phyloP scores from a whole-genome alignment of 2,329 filamentous ascomycete species.

The Exophiala mesophila region DNA sequence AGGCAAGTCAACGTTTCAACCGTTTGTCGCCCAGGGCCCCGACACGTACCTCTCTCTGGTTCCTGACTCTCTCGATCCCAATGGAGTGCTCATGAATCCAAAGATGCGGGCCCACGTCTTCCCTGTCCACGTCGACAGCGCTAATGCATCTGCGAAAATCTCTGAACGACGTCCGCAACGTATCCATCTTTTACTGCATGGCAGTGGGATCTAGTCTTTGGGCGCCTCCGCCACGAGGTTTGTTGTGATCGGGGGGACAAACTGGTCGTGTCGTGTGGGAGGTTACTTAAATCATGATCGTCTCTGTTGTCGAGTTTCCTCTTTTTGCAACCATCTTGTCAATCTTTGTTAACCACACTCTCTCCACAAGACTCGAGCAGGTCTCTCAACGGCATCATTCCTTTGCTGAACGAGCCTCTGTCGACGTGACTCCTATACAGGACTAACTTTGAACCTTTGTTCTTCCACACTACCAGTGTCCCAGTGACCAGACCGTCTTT shows the following conservation, averaged over 20 bases:
- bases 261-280: conserved; percentile 2
- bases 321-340: conserved; percentile 21
- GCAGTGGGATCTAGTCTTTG: not conserved
- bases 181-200: conserved; percentile 13
- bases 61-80: too few species aligned
- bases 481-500: conserved; percentile 14
- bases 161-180: conserved; percentile 17
- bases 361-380: conserved; percentile 22
- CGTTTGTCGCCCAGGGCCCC: conserved; percentile 9
- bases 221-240: conserved; percentile 9
- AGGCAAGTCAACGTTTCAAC: conserved; percentile 19
- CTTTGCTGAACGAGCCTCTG: conserved; percentile 25
- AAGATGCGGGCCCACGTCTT: conserved; percentile 9
- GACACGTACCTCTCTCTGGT: too few species aligned
- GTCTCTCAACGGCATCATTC: conserved; percentile 29
- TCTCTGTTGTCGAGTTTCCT: conserved; percentile 21
- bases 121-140: conserved; percentile 16
- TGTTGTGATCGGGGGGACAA: conserved; percentile 13
- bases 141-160: conserved; percentile 22
- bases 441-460: conserved; percentile 1
- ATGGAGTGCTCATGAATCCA: conserved; percentile 2
- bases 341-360: conserved; percentile 18
- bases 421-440: conserved; percentile 15
- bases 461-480: conserved; percentile 6
- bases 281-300: conserved; percentile 20